Base-by-base conservation (phyloP, 2,329 filamentous ascomycete species). In the Ilyonectria robusta region DNA sequence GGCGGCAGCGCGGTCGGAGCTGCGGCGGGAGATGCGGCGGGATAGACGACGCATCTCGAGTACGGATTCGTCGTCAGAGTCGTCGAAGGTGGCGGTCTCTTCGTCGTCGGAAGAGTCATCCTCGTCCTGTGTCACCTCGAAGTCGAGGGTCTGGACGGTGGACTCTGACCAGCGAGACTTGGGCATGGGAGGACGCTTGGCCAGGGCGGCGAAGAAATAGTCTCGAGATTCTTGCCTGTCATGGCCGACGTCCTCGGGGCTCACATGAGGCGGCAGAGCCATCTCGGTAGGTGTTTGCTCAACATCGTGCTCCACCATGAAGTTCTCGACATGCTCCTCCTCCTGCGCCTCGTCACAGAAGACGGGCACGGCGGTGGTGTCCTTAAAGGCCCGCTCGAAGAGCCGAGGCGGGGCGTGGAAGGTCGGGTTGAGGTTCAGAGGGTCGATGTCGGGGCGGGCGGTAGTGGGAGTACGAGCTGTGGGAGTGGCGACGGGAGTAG, bases 111-210 rank as follows among this genome's bases (percentile, higher is more conserved):
- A 62, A 4, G 74, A 71, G 26, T 70, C 64, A 29, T 69, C 68
- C 8, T 68, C 65, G 6, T 75, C 70, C n/a, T 78, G 76, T 35
- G 66, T 65, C 21, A 71, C 67, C 50, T 72, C 65, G 26, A 57
- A 58, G 26, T 72, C 70, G 35, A 76, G 66, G 57, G 71, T 74
- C 67, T 80, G 75, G 62, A 83, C 79, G 33, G 82, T 84, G 8
- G 82, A 84, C 59, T 82, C 82, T 44, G 82, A 84, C 82, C 82
- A 84, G 62, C 78, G 79, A 21, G 81, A 83, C 57, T 78, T 75
- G 2, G 77, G 79, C 69, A 81, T 65, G 4, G 74, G 68, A 21
- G 80, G 79, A 19, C 77, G 75, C 65, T 72, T 70, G 47, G 75
- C 59, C 44, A 79, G 66, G 35, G 75, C 72, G 67, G 75, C 64